Conservation (phyloP, 2,329 filamentous ascomycete genomes). For the Spiromastix sp. region DNA sequence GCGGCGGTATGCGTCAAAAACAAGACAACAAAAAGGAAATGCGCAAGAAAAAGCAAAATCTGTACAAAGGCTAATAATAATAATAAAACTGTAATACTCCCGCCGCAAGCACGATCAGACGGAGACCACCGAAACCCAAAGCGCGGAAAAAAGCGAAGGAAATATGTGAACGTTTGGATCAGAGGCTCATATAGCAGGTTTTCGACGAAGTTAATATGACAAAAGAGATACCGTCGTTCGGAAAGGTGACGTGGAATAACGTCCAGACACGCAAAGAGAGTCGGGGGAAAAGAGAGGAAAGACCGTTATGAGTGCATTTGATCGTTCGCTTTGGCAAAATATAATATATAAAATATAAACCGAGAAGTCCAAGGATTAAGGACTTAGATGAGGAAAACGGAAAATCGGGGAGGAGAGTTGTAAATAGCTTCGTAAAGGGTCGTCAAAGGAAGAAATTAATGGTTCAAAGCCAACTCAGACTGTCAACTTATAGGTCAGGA, state of each 20-base stretch:
- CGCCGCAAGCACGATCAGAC: constrained; percentile 6
- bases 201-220: constrained; percentile 7
- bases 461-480: neutral
- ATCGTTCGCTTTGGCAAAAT: constrained; percentile 1
- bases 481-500: neutral
- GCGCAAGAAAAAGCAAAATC: constrained; percentile 15
- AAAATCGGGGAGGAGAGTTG: constrained; percentile 4
- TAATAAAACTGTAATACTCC: constrained; percentile 13
- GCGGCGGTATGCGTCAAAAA: neutral
- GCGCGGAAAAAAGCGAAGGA: constrained; percentile 23
- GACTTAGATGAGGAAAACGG: constrained; percentile 1
- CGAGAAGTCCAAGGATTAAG: constrained; percentile 2
- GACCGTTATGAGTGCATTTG: constrained; percentile 15
- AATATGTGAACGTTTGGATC: no score
- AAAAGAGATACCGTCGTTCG: constrained; percentile 15
- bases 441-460: constrained; percentile 8
- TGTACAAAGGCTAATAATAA: constrained; percentile 12
- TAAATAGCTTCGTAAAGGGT: constrained; percentile 13
- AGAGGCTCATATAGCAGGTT: constrained; percentile 28
- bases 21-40: constrained; percentile 15
- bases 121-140: constrained; percentile 4
- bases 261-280: constrained; percentile 3
- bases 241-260: constrained; percentile 9
- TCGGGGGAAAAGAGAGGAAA: constrained; percentile 7
- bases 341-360: neutral